These are phyloP conservation scores for Plasmopara halstedii DNA, from an alignment of 352 stramenopile species.

Conservation along the genomic window DNA sequence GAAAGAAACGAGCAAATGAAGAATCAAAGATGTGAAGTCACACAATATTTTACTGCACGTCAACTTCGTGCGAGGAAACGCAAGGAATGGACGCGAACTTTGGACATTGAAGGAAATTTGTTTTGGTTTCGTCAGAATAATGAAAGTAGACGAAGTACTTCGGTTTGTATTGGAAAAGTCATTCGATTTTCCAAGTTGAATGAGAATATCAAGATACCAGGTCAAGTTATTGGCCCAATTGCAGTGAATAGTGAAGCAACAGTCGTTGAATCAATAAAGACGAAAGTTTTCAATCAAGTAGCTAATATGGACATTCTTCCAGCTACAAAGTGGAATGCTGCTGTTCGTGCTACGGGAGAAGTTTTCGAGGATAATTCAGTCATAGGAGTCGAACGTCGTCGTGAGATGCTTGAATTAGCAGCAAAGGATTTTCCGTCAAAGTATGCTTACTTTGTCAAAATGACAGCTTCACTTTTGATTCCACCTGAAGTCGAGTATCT, in stretches of 20 bases:
- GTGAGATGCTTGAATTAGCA: constrained; percentile 22
- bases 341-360: constrained; percentile 22
- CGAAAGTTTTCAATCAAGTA: constrained; percentile 27
- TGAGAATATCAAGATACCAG: constrained; percentile 22
- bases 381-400: constrained; percentile 22
- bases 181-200: constrained; percentile 22
- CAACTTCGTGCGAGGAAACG: constrained; percentile 34
- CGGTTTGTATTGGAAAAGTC: constrained; percentile 23
- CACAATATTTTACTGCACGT: constrained; percentile 20
- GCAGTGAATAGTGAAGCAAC: constrained; percentile 22
- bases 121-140: constrained; percentile 45
- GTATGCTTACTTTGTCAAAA: constrained; percentile 42
- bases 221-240: constrained; percentile 12
- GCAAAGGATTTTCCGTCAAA: constrained; percentile 41
- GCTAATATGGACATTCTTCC: constrained; percentile 32
- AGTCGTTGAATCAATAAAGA: constrained; percentile 20
- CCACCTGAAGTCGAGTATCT: constrained; percentile 37
- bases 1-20: not conserved
- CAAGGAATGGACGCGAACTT: constrained; percentile 47
- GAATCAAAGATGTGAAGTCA: constrained; percentile 8
- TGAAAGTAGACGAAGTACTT: constrained; percentile 1
- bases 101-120: constrained; percentile 47
- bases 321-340: constrained; percentile 27
- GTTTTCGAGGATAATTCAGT: constrained; percentile 21
- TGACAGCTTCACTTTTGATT: constrained; percentile 26